phyloP scores from a whole-genome alignment of 2,329 filamentous ascomycete genomes.

The Penicillium palitans region DNA sequence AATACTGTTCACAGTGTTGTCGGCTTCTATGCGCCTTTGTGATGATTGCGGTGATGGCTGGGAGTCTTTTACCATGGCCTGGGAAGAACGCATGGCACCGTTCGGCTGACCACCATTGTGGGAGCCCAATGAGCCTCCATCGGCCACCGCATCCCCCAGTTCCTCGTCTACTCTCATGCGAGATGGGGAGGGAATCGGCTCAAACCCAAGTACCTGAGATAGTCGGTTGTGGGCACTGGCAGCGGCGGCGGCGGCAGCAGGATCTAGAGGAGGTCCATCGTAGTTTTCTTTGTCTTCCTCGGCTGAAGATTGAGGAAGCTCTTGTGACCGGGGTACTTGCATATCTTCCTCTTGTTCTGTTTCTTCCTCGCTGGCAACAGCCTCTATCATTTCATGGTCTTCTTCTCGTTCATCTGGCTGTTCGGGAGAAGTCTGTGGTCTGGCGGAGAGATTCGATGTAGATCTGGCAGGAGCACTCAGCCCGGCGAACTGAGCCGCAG shows the following conservation, averaged over 20 bases:
- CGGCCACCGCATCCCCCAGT: neutral
- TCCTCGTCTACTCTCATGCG: conserved; percentile 7
- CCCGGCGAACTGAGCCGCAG: conserved; percentile 37
- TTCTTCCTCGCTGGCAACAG: conserved; percentile 44
- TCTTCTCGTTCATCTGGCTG: conserved; percentile 14
- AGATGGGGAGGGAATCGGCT: conserved; percentile 21
- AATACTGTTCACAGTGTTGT: neutral
- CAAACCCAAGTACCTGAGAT: conserved; percentile 39
- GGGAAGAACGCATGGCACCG: conserved; percentile 29
- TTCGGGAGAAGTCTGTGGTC: conserved; percentile 5
- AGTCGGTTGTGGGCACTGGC: conserved; percentile 40
- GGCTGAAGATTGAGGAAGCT: conserved; percentile 28
- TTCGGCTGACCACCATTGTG: conserved; percentile 9
- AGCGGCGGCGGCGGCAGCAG: conserved; percentile 32
- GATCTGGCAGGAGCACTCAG: conserved; percentile 36
- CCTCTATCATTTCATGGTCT: conserved; percentile 21
- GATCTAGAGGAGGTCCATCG: conserved; percentile 28
- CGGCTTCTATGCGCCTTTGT: conserved; percentile 7
- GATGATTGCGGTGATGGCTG: conserved; percentile 36
- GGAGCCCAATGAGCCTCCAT: conserved; percentile 2
- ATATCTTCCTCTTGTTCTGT: conserved; percentile 49
- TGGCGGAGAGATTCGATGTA: neutral
- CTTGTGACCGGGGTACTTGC: conserved; percentile 32
- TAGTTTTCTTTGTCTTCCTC: conserved; percentile 53
- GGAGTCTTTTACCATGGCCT: conserved; percentile 40